phyloP scores from a whole-genome alignment of 192 early-diverging fungal genomes.

The Coemansia aciculifera region DNA sequence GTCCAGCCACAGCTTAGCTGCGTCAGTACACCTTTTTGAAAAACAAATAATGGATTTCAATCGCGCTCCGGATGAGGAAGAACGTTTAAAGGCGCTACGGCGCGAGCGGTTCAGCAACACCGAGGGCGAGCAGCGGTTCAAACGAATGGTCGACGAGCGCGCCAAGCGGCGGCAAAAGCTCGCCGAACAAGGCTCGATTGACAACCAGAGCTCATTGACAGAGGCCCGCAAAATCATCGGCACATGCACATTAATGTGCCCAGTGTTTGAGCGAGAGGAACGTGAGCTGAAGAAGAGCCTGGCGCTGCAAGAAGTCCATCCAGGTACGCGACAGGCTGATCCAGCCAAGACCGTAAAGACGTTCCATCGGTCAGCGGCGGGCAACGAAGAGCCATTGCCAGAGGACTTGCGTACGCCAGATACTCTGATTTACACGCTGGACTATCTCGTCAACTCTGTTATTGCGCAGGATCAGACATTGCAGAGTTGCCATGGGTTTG shows the following conservation, averaged over 20 bases:
- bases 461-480: slow-evolving; percentile 59
- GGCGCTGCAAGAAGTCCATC: slow-evolving; percentile 68
- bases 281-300: slow-evolving; percentile 75
- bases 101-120: slow-evolving; percentile 51
- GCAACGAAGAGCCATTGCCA: slow-evolving; percentile 80
- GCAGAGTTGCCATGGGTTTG: slow-evolving; percentile 70
- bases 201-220: slow-evolving; percentile 60
- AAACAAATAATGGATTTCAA: slow-evolving; percentile 29
- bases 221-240: slow-evolving; percentile 71
- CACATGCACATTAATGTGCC: slow-evolving; percentile 87
- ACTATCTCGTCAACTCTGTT: slow-evolving; percentile 62
- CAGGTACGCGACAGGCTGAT: slow-evolving; percentile 65
- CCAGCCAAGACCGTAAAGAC: slow-evolving; percentile 73
- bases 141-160: slow-evolving; percentile 66
- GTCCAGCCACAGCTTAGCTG: not conserved
- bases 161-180: slow-evolving; percentile 64
- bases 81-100: slow-evolving; percentile 43
- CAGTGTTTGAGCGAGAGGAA: slow-evolving; percentile 83
- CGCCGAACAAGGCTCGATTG: slow-evolving; percentile 59
- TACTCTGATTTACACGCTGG: slow-evolving; percentile 66
- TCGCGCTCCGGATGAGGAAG: slow-evolving; percentile 34
- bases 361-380: slow-evolving; percentile 84
- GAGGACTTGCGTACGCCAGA: slow-evolving; percentile 83
- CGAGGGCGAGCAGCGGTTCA: slow-evolving; percentile 33
- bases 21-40: not conserved